Conservation (phyloP, 2,329 filamentous ascomycete genomes). For the Fusarium foetens region DNA sequence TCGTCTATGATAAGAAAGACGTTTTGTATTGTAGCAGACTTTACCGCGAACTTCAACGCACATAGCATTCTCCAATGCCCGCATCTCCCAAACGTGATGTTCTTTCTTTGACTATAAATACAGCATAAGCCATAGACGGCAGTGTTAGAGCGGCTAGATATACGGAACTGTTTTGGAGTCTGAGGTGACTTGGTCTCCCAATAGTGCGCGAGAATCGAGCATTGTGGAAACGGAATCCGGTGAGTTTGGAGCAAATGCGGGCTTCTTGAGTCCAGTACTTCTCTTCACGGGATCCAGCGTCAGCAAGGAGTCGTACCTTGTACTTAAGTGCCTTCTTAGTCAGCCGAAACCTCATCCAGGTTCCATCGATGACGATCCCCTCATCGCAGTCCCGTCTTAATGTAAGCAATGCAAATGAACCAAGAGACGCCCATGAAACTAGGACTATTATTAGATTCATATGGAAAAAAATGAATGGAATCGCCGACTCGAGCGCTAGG, state of each 20-base stretch:
- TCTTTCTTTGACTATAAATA: too few relatives aligned
- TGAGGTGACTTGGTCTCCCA: too few relatives aligned
- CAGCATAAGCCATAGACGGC: too few relatives aligned
- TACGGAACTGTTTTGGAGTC: too few relatives aligned
- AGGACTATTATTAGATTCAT: fast-evolving
- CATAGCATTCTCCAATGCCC: not conserved
- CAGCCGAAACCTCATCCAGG: not conserved
- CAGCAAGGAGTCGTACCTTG: fast-evolving
- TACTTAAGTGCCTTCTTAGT: not conserved
- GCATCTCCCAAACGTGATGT: too few relatives aligned
- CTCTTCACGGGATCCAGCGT: fast-evolving
- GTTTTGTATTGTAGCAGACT: not conserved
- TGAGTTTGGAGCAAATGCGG: too few relatives aligned
- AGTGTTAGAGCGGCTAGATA: too few relatives aligned
- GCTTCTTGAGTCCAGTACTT: not conserved
- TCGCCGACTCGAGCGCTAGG: fast-evolving
- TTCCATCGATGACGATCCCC: not conserved
- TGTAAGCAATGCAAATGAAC: not conserved
- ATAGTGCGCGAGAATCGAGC: too few relatives aligned
- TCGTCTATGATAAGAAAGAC: not conserved
- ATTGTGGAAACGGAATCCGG: too few relatives aligned
- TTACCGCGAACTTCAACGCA: not conserved
- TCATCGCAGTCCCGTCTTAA: not conserved
- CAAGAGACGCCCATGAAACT: fast-evolving
- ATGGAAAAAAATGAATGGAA: not conserved